A percentile compares a stretch with the other conserved stretches of the same genome.
Evolutionary conservation across 805 yeast species (phyloP).

Genomic region (Phaffomyces thermotolerans): DNA sequence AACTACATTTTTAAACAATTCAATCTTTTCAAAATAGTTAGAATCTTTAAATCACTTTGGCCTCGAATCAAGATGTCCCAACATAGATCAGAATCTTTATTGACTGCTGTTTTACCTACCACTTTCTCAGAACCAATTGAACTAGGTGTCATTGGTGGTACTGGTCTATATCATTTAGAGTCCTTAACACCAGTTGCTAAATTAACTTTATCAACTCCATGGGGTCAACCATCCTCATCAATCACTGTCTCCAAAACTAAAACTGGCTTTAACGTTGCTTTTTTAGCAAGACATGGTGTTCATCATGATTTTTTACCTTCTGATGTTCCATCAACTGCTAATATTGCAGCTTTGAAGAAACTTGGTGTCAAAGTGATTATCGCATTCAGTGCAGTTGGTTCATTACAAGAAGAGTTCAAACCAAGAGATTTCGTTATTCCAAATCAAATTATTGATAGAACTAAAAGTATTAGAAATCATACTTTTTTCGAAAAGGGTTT

Average conservation of each 20-base stretch:
- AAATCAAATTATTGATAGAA: constrained; percentile 91
- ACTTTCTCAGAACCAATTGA: constrained; percentile 58
- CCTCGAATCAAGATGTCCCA: constrained; percentile 16
- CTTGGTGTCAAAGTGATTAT: constrained; percentile 82
- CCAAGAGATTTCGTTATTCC: constrained; percentile 98
- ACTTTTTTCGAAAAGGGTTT: constrained; percentile 83
- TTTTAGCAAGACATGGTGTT: constrained; percentile 89
- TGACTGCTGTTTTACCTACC: constrained; percentile 31
- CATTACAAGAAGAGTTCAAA: constrained; percentile 77
- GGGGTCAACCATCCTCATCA: constrained; percentile 96
- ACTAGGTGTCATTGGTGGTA: constrained; percentile 93
- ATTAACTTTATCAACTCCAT: constrained; percentile 80
- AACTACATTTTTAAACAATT: not conserved
- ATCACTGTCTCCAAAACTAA: constrained; percentile 81
- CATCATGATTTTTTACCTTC: constrained; percentile 87
- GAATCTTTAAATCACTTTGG: constrained; percentile 5
- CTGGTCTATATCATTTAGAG: constrained; percentile 88
- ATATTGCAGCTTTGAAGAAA: constrained; percentile 89
- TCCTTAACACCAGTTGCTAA: constrained; percentile 81
- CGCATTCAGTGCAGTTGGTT: constrained; percentile 95
- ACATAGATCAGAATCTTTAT: constrained; percentile 21
- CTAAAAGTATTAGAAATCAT: constrained; percentile 88
- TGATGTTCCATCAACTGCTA: constrained; percentile 89
- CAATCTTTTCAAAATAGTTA: constrained; percentile 1
- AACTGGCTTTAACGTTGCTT: constrained; percentile 80